These are phyloP conservation scores for Pleomassaria siparia DNA, from an alignment of 2,329 filamentous ascomycete species.

Conservation along the genomic window DNA sequence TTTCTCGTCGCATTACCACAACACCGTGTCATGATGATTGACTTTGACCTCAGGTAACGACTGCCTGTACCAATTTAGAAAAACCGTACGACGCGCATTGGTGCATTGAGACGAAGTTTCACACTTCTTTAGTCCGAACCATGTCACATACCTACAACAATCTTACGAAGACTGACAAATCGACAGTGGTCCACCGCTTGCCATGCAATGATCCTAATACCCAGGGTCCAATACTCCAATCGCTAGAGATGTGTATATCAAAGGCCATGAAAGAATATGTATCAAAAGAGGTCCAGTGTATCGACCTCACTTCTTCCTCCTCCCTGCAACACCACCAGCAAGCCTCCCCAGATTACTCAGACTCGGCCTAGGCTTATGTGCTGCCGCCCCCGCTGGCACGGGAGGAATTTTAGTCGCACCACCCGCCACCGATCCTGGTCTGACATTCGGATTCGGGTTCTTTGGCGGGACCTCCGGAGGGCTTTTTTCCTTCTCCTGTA, in stretches of 20 bases:
- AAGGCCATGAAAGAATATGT: not conserved
- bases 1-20: too few relatives aligned
- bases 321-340: constrained; percentile 44
- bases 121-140: too few relatives aligned
- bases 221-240: constrained; percentile 8
- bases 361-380: constrained; percentile 43
- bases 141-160: too few relatives aligned
- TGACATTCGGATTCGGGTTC: constrained; percentile 15
- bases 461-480: constrained; percentile 32
- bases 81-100: too few relatives aligned
- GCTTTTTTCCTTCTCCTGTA: constrained; percentile 33
- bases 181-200: constrained; percentile 11
- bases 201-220: constrained; percentile 24
- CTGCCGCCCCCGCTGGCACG: constrained; percentile 17
- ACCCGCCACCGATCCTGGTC: constrained; percentile 24
- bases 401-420: constrained; percentile 24
- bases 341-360: constrained; percentile 49
- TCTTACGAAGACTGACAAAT: not conserved
- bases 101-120: too few relatives aligned
- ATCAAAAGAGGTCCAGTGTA: not conserved
- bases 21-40: too few relatives aligned
- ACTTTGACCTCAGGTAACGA: too few relatives aligned
- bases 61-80: too few relatives aligned
- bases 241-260: constrained; percentile 1
- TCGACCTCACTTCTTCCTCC: constrained; percentile 36